Percentiles rank a stretch among this genome's conserved stretches.
Conservation (phyloP, 2,329 filamentous ascomycete genomes). For the Diaporthe ilicicola region DNA sequence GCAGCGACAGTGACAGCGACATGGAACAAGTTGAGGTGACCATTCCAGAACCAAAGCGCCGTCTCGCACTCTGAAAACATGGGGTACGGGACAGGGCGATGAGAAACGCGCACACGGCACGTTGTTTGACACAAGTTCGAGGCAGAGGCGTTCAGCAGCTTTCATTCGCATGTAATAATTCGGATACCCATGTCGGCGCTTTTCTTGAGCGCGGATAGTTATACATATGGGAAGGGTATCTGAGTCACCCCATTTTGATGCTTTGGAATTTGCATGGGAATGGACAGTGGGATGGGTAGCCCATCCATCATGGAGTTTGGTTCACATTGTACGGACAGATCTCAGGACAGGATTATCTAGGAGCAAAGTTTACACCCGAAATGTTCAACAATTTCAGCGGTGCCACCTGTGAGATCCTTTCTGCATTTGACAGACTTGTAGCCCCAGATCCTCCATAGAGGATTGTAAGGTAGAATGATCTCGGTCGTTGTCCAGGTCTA, state of each 20-base stretch:
- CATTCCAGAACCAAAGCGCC: conserved; percentile 19
- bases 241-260: conserved; percentile 1
- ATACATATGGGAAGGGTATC: conserved; percentile 21
- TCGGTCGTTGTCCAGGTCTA: background rate
- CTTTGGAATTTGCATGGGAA: background rate
- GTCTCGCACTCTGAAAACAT: background rate
- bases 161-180: conserved; percentile 16
- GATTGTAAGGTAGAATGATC: background rate
- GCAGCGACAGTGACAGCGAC: conserved; percentile 29
- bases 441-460: too few relatives aligned
- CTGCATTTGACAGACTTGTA: background rate
- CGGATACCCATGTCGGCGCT: conserved; percentile 22
- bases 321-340: background rate
- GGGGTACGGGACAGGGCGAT: background rate
- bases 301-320: background rate
- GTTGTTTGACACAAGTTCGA: background rate
- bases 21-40: conserved; percentile 21
- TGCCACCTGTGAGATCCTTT: background rate
- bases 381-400: background rate
- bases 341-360: background rate
- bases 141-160: background rate
- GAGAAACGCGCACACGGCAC: background rate
- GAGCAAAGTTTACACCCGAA: background rate
- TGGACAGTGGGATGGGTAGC: background rate
- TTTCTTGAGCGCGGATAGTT: background rate